Evolutionary conservation across 345 rosid species (phyloP), one percentile per base, ranked within the genome.

Genomic region (Moringa oleifera): DNA sequence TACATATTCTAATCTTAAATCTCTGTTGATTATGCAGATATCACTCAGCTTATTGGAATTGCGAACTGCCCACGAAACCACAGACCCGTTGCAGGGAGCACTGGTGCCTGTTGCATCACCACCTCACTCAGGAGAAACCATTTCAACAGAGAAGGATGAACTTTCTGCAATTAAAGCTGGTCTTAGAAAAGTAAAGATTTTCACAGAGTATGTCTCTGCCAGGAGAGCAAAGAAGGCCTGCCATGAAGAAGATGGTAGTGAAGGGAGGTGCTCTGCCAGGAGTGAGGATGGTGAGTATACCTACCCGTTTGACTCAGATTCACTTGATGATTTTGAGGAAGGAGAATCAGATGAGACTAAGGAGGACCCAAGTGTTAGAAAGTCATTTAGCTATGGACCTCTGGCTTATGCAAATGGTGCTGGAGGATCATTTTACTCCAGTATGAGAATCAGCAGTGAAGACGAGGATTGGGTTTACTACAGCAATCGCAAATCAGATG

Each of bases 11-110:
- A 59, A 56, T 65, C 41, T 55, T 7, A 25, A 51, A 20, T n/a
- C 53, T 50, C 47, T 20, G 6, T 59, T 36, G 25, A 36, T 65
- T 23, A 25, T 75, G 62, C 77, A 94, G 99, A 72, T 94, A 65
- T 88, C 88, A 45, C 79, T 94, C 41, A 79, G 81, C 74, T 63
- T 90, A 47, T 62, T 85, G 83, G 91, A 94, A 73, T 64, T 94
- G 52, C 82, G 97, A 72, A 75, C 90, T 64, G 75, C 82, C 58
- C 80, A 79, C 55, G 97, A 81, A 66, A 63, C 70, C 47, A 52
- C 67, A 0, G 94, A 83, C 53, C 64, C 83, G 0, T 73, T 74
- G 19, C 86, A 80, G 71, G 76, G 78, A 37, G 84, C 84, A 0
- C 52, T 87, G 33, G 79, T 88, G 31, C 88, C 78, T 6, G 64